Evolutionary conservation across 208 protist species (phyloP).

Genomic region (Blechomonas ayalai): DNA sequence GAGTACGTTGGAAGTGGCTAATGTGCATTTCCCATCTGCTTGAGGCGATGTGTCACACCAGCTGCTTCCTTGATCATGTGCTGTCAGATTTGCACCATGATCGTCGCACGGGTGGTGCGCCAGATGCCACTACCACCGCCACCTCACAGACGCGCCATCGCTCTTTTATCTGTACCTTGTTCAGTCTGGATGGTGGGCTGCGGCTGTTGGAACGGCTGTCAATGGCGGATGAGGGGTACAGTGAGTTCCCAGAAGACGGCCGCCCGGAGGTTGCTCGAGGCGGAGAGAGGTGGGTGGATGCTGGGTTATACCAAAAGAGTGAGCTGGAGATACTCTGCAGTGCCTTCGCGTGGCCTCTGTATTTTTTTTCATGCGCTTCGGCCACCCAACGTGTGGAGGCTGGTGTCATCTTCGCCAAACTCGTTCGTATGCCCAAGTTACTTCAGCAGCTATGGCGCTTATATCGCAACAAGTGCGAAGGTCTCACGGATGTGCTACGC

Average conservation of each 20-base stretch:
- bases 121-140: background rate
- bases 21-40: constrained; percentile 21
- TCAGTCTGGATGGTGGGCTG: constrained; percentile 58
- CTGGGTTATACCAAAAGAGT: constrained; percentile 1
- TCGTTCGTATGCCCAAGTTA: constrained; percentile 40
- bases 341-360: constrained; percentile 76
- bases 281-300: background rate
- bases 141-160: constrained; percentile 6
- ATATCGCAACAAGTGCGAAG: constrained; percentile 40
- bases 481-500: constrained; percentile 18
- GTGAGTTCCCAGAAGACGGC: too few species aligned
- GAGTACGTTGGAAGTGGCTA: constrained; percentile 41
- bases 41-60: constrained; percentile 23
- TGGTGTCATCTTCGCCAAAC: constrained; percentile 47
- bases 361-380: constrained; percentile 30
- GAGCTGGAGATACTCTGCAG: constrained; percentile 60
- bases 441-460: constrained; percentile 59
- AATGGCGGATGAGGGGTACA: constrained; percentile 7
- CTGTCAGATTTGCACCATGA: constrained; percentile 27
- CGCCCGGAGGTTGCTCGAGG: constrained; percentile 7
- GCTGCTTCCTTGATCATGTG: constrained; percentile 28
- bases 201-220: constrained; percentile 36
- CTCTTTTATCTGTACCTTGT: constrained; percentile 43
- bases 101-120: background rate
- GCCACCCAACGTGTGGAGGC: constrained; percentile 34